Conservation (phyloP, 306 rosid species). For the Citrullus amarus region DNA sequence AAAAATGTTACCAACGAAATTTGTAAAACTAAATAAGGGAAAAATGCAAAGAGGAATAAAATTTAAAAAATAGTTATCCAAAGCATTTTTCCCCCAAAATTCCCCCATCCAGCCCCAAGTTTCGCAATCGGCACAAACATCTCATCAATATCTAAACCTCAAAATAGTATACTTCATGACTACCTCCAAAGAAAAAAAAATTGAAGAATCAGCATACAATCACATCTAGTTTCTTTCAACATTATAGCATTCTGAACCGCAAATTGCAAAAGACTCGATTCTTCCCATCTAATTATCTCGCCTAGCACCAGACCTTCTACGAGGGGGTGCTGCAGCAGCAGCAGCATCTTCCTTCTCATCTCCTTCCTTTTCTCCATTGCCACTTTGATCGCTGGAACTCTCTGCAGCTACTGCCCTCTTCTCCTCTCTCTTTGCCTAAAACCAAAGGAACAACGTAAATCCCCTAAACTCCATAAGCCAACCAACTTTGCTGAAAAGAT, state of each 20-base stretch:
- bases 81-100: not conserved
- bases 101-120: not conserved
- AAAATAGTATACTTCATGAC: not conserved
- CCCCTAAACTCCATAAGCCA: not conserved
- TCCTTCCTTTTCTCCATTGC: constrained; percentile 28
- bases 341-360: constrained; percentile 44
- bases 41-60: not conserved
- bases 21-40: not conserved
- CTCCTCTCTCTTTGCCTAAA: constrained; percentile 32
- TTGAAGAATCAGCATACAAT: constrained; percentile 4
- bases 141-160: constrained; percentile 2
- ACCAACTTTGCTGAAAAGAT: not conserved
- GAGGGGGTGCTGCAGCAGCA: constrained; percentile 49
- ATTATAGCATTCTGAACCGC: not conserved
- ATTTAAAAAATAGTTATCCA: not conserved
- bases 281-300: constrained; percentile 36
- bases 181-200: not conserved
- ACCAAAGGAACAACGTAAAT: not conserved
- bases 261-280: not conserved
- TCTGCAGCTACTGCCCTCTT: constrained; percentile 22
- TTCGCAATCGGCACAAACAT: not conserved
- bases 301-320: constrained; percentile 41
- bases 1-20: not conserved
- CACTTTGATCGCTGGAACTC: constrained; percentile 24
- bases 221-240: not conserved